A percentile compares a stretch with the other conserved stretches of the same genome.
Evolutionary conservation across 1,284 basidiomycete genomes (phyloP).

Genomic region (Cryptococcus hybrid): DNA sequence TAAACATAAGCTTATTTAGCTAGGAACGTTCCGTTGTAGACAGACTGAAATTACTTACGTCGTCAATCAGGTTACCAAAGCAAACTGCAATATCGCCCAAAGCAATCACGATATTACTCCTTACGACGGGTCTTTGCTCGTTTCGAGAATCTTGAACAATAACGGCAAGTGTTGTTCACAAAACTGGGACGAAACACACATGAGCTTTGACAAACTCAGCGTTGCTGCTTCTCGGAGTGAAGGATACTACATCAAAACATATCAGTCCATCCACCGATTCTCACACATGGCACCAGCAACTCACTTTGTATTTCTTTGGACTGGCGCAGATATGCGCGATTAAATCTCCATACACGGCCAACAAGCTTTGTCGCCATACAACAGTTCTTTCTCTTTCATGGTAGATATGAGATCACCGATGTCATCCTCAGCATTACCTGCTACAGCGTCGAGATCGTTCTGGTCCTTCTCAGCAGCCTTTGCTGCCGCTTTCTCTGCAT

Average conservation of each 20-base stretch:
- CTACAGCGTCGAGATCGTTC: slow-evolving; percentile 94
- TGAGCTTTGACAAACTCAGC: slow-evolving; percentile 90
- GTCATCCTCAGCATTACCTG: slow-evolving; percentile 97
- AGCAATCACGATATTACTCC: slow-evolving; percentile 95
- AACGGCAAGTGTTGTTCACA: slow-evolving; percentile 87
- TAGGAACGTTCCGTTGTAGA: not conserved
- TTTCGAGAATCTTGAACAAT: slow-evolving; percentile 91
- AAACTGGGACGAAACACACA: slow-evolving; percentile 91
- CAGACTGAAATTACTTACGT: slow-evolving; percentile 49
- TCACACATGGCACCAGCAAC: slow-evolving; percentile 8
- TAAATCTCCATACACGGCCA: slow-evolving; percentile 85
- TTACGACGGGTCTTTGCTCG: slow-evolving; percentile 84
- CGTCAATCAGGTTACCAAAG: slow-evolving; percentile 94
- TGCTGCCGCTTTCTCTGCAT: slow-evolving; percentile 46
- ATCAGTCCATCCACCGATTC: not conserved
- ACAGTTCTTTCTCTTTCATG: slow-evolving; percentile 81
- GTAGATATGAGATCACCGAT: slow-evolving; percentile 86
- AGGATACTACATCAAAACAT: slow-evolving; percentile 62
- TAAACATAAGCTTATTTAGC: slow-evolving; percentile 10
- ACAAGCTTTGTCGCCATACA: slow-evolving; percentile 80
- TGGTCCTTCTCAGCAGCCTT: slow-evolving; percentile 60
- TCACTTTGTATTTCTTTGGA: slow-evolving; percentile 80
- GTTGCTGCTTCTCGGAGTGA: slow-evolving; percentile 83
- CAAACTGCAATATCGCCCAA: slow-evolving; percentile 96
- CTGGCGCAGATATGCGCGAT: slow-evolving; percentile 81